phyloP scores from a whole-genome alignment of 2,329 filamentous ascomycete species.

The Talaromyces sp. region DNA sequence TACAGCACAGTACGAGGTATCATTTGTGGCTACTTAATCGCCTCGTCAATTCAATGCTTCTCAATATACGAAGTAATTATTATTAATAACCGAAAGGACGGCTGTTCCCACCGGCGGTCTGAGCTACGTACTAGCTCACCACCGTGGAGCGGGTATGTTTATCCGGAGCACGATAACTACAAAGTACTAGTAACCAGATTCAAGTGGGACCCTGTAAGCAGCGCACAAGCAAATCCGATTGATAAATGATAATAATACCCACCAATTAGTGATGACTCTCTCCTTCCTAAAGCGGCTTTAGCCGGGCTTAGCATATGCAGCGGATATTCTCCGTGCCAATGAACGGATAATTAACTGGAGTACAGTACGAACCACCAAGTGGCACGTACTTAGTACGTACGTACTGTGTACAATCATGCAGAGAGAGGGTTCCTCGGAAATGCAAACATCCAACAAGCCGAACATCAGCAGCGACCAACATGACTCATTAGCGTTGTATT shows the following conservation, averaged over 20 bases:
- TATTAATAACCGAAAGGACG: neutral
- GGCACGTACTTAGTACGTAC: too few relatives aligned
- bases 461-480: neutral
- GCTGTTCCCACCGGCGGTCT: neutral
- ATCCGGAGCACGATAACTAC: neutral
- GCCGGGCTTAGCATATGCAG: neutral
- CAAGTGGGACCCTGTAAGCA: neutral
- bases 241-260: too few relatives aligned
- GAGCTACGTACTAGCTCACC: neutral
- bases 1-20: neutral
- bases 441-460: neutral
- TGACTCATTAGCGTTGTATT: neutral
- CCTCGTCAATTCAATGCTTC: neutral
- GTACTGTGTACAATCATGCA: too few relatives aligned
- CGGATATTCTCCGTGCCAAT: neutral
- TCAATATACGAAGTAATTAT: neutral
- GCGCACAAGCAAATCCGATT: neutral
- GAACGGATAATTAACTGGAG: too few relatives aligned
- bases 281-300: neutral
- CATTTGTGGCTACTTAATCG: neutral
- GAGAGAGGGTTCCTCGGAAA: neutral
- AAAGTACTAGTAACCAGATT: neutral
- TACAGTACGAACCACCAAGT: too few relatives aligned
- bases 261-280: neutral
- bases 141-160: neutral